Base-by-base conservation (phyloP, 306 rosid species). In the Hippophae rhamnoides region DNA sequence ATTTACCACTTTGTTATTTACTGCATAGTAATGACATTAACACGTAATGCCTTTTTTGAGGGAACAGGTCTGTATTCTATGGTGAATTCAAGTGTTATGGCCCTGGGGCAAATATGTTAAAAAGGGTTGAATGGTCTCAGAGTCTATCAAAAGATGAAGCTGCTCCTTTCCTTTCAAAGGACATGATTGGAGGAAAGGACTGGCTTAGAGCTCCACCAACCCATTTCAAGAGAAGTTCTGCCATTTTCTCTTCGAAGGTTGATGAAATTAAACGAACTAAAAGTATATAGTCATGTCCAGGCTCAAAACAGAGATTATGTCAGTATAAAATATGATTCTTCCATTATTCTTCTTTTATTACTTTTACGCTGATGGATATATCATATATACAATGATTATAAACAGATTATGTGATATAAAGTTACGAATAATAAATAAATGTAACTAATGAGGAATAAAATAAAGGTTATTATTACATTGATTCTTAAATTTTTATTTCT, bases 1-100 rank as follows among this genome's bases (percentile, higher is more conserved):
- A 10, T 10, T 18, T 14, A 5, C 14, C 12, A 9, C 52, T 10
- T 48, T 47, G 10, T 7, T 44, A 44, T 44, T 7, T 44, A 44
- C 7, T 44, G 10, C 47, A 9, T 5, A 47, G 13, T 47, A 12
- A 12, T 47, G 13, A 47, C 13, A 4, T 9, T 9, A 47, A 3
- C 47, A 44, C 47, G 10, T 44, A 5, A 44, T 44, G 10, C 2
- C 10, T 5, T 44, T 8, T 44, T 44, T 44, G 47, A 7, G 51
- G 5, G 10, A 1, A 14, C 43, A 55, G 72, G 5, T 25, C 72
- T 23, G 69, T 54, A 27, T 45, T 13, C 10, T 73, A 64, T 13
- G 78, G 73, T 4, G 70, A 73, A 52, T 68, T 57, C 70, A 58
- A 62, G 43, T 73, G 70, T 10, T 31, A 57, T 3, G 74, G 74